These are phyloP conservation scores for Cercis canadensis DNA, from an alignment of 306 rosid species.

Conservation along the genomic window DNA sequence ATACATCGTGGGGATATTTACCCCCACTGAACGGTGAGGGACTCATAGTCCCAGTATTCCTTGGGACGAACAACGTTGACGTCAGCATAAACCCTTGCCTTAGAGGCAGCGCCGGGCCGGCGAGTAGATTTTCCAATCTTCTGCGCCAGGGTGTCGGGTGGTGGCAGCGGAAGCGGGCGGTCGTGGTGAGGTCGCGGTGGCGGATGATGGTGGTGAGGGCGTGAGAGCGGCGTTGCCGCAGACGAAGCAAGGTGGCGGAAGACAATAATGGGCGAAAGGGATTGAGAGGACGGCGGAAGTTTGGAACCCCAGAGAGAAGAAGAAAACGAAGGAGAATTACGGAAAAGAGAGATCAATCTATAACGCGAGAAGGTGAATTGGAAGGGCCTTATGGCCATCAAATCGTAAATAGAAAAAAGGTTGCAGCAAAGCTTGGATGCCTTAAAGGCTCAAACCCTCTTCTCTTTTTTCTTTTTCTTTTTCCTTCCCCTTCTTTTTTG, in stretches of 20 bases:
- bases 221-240: slow-evolving; percentile 47
- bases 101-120: slow-evolving; percentile 96
- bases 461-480: background rate
- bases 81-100: slow-evolving; percentile 82
- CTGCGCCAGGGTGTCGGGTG: slow-evolving; percentile 81
- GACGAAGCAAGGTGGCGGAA: slow-evolving; percentile 55
- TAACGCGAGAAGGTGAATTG: slow-evolving; percentile 58
- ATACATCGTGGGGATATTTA: slow-evolving; percentile 33
- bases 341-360: slow-evolving; percentile 44
- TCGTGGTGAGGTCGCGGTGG: slow-evolving; percentile 27
- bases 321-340: slow-evolving; percentile 1
- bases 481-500: too few relatives aligned
- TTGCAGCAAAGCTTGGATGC: slow-evolving; percentile 8
- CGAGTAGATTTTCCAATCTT: slow-evolving; percentile 92
- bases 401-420: slow-evolving; percentile 37
- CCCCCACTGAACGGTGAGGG: slow-evolving; percentile 99
- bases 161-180: slow-evolving; percentile 38
- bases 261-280: slow-evolving; percentile 25
- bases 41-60: slow-evolving; percentile 93
- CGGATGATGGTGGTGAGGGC: slow-evolving; percentile 20
- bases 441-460: slow-evolving; percentile 29
- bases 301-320: slow-evolving; percentile 15
- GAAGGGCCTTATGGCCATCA: slow-evolving; percentile 85
- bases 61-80: slow-evolving; percentile 91
- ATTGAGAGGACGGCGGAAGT: slow-evolving; percentile 1